Percentiles rank a stretch among this genome's conserved stretches.
These are phyloP conservation scores for Whalleya microplaca DNA, from an alignment of 2,329 filamentous ascomycete genomes.

Conservation along the genomic window DNA sequence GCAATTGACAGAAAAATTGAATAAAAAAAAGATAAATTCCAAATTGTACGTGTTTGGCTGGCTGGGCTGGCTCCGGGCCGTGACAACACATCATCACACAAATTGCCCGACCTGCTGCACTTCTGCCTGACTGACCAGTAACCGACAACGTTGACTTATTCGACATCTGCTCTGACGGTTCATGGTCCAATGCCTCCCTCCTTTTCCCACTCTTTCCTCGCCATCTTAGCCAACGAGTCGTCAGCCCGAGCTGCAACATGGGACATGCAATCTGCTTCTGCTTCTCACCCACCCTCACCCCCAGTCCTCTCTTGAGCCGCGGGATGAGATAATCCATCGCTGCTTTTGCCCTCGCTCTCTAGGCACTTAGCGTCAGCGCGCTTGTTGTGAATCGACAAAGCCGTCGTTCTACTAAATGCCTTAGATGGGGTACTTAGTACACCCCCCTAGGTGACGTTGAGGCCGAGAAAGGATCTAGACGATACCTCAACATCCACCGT, in stretches of 20 bases:
- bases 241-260: slow-evolving; percentile 25
- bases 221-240: slow-evolving; percentile 25
- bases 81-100: slow-evolving; percentile 58
- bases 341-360: slow-evolving; percentile 35
- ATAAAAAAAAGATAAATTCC: neutral
- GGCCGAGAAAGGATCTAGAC: slow-evolving; percentile 3
- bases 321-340: slow-evolving; percentile 33
- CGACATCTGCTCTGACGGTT: slow-evolving; percentile 32
- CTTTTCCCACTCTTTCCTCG: slow-evolving; percentile 14
- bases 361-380: slow-evolving; percentile 43
- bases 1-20: neutral
- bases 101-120: slow-evolving; percentile 49
- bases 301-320: slow-evolving; percentile 15
- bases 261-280: slow-evolving; percentile 24
- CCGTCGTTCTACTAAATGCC: slow-evolving; percentile 18
- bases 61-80: slow-evolving; percentile 35
- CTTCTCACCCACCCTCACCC: slow-evolving; percentile 19
- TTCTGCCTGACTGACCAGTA: slow-evolving; percentile 49
- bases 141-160: slow-evolving; percentile 28
- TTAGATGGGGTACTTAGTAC: slow-evolving; percentile 13
- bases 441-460: slow-evolving; percentile 25
- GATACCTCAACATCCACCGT: slow-evolving; percentile 13
- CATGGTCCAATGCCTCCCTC: slow-evolving; percentile 25
- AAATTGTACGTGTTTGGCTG: slow-evolving; percentile 5
- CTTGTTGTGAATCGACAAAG: slow-evolving; percentile 38